These are phyloP conservation scores for Arthrobotrys iridis DNA, from an alignment of 2,329 filamentous ascomycete species.

Conservation along the genomic window DNA sequence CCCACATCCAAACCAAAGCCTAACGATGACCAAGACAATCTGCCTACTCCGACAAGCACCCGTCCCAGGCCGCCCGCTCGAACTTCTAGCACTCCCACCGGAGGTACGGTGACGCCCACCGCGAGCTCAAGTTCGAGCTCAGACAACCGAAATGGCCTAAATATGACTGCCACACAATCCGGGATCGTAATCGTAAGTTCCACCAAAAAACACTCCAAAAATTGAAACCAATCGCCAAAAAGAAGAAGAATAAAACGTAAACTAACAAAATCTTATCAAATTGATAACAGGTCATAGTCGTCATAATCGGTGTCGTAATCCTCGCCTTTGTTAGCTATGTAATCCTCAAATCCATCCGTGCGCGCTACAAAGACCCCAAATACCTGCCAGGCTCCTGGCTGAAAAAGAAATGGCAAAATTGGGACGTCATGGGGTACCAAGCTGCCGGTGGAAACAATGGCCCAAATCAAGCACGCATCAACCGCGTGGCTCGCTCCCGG, in stretches of 20 bases:
- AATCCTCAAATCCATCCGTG: conserved; percentile 44
- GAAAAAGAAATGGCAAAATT: conserved; percentile 54
- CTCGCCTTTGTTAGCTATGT: conserved; percentile 37
- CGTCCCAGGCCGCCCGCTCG: too few relatives aligned
- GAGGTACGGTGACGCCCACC: not conserved
- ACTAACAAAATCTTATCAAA: not conserved
- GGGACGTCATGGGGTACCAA: conserved; percentile 46
- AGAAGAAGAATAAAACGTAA: not conserved
- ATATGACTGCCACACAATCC: conserved; percentile 30
- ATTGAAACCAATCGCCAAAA: not conserved
- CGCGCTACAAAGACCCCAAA: conserved; percentile 52
- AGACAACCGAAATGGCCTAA: conserved; percentile 8
- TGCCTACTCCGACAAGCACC: not conserved
- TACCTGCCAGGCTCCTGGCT: conserved; percentile 49
- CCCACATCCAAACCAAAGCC: not conserved
- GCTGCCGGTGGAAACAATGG: conserved; percentile 10
- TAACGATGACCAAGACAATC: not conserved
- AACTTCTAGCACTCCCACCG: not conserved
- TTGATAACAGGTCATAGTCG: conserved; percentile 31
- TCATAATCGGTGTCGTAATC: conserved; percentile 43
- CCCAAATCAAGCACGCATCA: conserved; percentile 44
- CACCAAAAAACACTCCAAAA: not conserved
- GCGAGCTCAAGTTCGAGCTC: not conserved
- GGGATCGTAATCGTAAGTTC: conserved; percentile 46
- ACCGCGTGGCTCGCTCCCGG: conserved; percentile 43